Conservation (phyloP, 345 rosid genomes). For the Gynandropsis gynandra region DNA sequence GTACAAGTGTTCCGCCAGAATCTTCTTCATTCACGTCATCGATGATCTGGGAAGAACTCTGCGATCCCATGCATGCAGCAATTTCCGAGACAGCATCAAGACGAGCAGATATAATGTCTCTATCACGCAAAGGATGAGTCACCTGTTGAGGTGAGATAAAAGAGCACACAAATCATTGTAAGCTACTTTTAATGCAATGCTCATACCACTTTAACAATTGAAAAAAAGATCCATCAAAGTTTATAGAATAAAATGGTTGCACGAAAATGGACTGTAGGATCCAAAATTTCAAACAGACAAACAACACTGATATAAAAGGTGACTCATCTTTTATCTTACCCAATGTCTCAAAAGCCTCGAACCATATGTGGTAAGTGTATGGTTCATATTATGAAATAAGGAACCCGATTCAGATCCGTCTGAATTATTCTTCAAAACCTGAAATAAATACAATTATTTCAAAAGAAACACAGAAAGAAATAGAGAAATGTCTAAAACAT, state of each 20-base stretch:
- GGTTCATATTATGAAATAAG: constrained; percentile 62
- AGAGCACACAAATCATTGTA: constrained; percentile 7
- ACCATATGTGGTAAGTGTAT: constrained; percentile 72
- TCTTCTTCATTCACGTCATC: constrained; percentile 33
- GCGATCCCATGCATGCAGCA: constrained; percentile 64
- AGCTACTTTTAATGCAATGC: not conserved
- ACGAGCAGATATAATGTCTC: constrained; percentile 79
- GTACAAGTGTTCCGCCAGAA: constrained; percentile 30
- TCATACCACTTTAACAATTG: no score
- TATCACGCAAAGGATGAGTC: constrained; percentile 80
- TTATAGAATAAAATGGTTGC: constrained; percentile 6
- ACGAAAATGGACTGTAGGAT: constrained; percentile 6
- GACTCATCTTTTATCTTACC: constrained; percentile 43
- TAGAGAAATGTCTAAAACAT: constrained; percentile 1
- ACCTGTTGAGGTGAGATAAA: constrained; percentile 48
- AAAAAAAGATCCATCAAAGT: not conserved
- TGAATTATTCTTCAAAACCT: constrained; percentile 75
- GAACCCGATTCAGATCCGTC: constrained; percentile 84
- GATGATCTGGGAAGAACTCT: constrained; percentile 34
- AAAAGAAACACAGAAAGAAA: constrained; percentile 10
- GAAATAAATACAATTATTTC: constrained; percentile 17
- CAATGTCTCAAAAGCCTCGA: constrained; percentile 87
- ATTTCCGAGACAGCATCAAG: constrained; percentile 99
- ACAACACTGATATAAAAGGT: constrained; percentile 10
- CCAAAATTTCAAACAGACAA: constrained; percentile 9